Evolutionary conservation across 2,329 filamentous ascomycete species (phyloP).

Genomic region (Colletotrichum cereale): DNA sequence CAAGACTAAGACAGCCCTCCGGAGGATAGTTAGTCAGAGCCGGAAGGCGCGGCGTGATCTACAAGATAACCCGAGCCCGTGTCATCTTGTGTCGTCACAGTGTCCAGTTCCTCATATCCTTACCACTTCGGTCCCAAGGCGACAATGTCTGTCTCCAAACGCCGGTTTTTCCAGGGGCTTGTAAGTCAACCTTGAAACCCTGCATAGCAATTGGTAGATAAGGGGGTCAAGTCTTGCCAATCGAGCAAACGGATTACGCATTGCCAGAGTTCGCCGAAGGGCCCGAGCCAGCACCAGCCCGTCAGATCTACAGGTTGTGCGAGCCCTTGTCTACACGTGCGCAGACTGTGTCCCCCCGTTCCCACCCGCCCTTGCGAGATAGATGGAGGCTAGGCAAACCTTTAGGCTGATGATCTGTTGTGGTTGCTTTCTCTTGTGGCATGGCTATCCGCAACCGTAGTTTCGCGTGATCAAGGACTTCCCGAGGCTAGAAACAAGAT

Average conservation of each 20-base stretch:
- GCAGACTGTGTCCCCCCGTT: neutral
- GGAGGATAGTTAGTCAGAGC: no score
- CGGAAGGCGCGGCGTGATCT: neutral
- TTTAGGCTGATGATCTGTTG: neutral
- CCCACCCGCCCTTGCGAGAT: neutral
- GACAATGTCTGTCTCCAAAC: neutral
- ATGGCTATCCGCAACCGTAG: neutral
- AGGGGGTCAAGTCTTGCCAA: slow-evolving; percentile 3
- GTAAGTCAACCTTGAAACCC: neutral
- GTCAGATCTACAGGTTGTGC: slow-evolving; percentile 2
- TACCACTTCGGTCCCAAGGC: neutral
- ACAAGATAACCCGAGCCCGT: neutral
- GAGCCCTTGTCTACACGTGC: neutral
- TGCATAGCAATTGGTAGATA: neutral
- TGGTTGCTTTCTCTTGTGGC: neutral
- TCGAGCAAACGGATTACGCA: neutral
- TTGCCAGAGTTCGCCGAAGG: neutral
- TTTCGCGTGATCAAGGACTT: neutral
- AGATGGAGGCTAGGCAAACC: neutral
- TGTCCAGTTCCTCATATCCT: neutral
- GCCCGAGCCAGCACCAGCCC: neutral
- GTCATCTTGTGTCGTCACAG: no score
- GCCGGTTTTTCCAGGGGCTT: neutral
- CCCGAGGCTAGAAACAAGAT: slow-evolving; percentile 1
- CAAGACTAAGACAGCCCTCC: no score